Conservation (phyloP, 2,329 filamentous ascomycete species). For the Stagonosporopsis vannaccii region DNA sequence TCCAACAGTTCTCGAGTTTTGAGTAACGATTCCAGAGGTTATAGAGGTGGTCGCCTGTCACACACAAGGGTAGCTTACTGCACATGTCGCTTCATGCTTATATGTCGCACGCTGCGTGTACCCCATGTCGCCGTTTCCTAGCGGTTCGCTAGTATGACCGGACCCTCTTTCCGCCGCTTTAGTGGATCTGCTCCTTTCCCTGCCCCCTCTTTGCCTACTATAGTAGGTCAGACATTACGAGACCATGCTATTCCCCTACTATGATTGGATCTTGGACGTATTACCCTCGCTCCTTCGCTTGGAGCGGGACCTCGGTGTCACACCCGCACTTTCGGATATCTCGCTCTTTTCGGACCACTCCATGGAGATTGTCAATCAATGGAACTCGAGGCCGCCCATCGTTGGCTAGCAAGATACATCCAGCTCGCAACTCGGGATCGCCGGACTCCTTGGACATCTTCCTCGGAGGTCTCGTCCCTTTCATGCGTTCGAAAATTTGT, state of each 20-base stretch:
- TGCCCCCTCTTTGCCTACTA: not conserved
- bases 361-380: not conserved
- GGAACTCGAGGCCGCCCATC: not conserved
- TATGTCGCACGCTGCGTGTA: not conserved
- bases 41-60: not conserved
- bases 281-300: not conserved
- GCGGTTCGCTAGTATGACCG: slow-evolving; percentile 3
- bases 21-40: not conserved
- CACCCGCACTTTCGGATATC: not conserved
- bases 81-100: not conserved
- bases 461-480: not conserved
- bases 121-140: slow-evolving; percentile 7
- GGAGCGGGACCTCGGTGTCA: not conserved
- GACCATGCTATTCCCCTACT: not conserved
- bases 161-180: slow-evolving; percentile 10
- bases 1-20: not conserved
- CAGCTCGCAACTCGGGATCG: not conserved
- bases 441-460: slow-evolving; percentile 7
- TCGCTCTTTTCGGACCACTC: not conserved
- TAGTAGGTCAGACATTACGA: no score
- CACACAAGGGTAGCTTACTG: not conserved
- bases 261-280: not conserved
- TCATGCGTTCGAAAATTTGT: slow-evolving; percentile 6
- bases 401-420: not conserved
- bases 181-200: not conserved